Percentiles rank a stretch among this genome's conserved stretches.
phyloP scores from a whole-genome alignment of 169 alveolate species.

The Plasmodium billcollinsi region DNA sequence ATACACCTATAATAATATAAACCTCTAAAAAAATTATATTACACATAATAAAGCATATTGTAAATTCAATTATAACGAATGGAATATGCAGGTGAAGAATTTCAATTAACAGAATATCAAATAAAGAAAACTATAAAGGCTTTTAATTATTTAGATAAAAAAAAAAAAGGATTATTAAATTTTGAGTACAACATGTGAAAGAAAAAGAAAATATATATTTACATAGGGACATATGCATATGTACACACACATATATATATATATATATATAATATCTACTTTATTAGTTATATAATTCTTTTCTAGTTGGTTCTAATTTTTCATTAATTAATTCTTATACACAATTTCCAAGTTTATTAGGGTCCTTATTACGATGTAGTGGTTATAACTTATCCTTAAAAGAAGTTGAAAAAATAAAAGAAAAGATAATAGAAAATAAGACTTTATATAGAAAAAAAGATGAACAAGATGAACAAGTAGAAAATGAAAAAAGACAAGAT shows the following conservation, averaged over 20 bases:
- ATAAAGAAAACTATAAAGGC: slow-evolving; percentile 65
- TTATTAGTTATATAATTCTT: neutral
- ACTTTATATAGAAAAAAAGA: slow-evolving; percentile 12
- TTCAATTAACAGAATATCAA: slow-evolving; percentile 75
- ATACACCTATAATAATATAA: too few species aligned
- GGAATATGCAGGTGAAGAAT: slow-evolving; percentile 75
- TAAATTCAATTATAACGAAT: slow-evolving; percentile 2
- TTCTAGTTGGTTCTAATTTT: too few species aligned
- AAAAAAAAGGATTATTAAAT: slow-evolving; percentile 52
- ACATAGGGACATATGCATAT: too few species aligned
- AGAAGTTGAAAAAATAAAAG: slow-evolving; percentile 72
- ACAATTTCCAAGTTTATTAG: slow-evolving; percentile 27
- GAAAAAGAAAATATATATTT: neutral
- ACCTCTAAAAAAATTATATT: too few species aligned
- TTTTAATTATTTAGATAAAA: slow-evolving; percentile 71
- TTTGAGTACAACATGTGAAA: slow-evolving; percentile 21
- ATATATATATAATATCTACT: neutral
- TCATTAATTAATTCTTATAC: neutral
- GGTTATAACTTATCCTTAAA: slow-evolving; percentile 69
- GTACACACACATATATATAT: too few species aligned
- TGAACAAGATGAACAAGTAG: neutral
- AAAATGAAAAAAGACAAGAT: neutral
- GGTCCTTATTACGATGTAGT: slow-evolving; percentile 54
- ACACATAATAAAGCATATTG: too few species aligned
- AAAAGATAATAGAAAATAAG: slow-evolving; percentile 42